These are phyloP conservation scores for Syzygium aqueum DNA, from an alignment of 345 rosid genomes.

Conservation along the genomic window DNA sequence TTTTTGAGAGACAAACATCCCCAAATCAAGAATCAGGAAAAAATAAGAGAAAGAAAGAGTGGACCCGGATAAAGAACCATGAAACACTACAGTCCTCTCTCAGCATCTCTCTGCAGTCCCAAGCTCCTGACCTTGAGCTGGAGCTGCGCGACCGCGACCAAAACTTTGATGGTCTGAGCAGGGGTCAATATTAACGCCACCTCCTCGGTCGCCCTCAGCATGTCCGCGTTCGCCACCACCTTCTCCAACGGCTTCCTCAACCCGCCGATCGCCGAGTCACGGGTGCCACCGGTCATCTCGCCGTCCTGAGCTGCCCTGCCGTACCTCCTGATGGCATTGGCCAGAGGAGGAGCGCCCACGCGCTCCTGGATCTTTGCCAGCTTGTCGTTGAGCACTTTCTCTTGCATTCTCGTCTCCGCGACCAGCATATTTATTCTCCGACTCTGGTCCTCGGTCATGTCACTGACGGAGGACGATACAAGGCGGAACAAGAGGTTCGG, in stretches of 20 bases:
- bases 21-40: not conserved
- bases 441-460: constrained; percentile 25
- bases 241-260: constrained; percentile 12
- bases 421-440: constrained; percentile 8
- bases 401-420: constrained; percentile 14
- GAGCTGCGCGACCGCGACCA: constrained; percentile 18
- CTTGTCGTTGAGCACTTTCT: constrained; percentile 20
- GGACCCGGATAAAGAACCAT: not conserved
- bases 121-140: constrained; percentile 14
- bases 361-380: constrained; percentile 41
- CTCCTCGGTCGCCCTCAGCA: constrained; percentile 14
- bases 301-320: not conserved
- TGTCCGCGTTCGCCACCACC: constrained; percentile 24
- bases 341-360: constrained; percentile 19
- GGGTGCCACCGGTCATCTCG: not conserved
- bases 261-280: not conserved
- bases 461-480: constrained; percentile 10
- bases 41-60: not conserved
- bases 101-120: constrained; percentile 16
- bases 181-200: constrained; percentile 31
- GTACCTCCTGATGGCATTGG: not conserved
- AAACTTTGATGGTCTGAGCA: constrained; percentile 25
- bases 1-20: not conserved
- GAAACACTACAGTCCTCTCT: not conserved
- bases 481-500: constrained; percentile 26